Base-by-base conservation (phyloP, 306 rosid genomes). In the Crataegus laevigata region DNA sequence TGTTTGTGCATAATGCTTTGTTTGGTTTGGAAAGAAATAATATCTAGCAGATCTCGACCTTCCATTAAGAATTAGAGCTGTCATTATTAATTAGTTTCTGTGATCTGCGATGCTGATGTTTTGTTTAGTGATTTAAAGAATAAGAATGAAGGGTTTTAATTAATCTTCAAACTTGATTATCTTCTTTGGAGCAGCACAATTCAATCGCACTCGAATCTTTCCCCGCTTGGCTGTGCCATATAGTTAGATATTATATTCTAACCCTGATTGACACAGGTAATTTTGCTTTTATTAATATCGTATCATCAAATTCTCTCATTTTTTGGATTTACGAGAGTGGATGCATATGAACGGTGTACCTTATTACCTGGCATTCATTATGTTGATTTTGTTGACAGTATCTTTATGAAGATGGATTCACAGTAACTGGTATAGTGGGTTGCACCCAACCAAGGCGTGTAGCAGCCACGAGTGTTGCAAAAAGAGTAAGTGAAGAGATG, bases 371-470 rank as follows among this genome's bases (percentile, higher is more conserved):
- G 54, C 68, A 29, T 70, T 76, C 11, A 13, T 85, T 75, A 68
- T 81, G 54, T 80, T 77, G 77, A 13, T 36, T 83, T 78, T 68
- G 50, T 84, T 81, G 75, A 69, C 91, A 94, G 98, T 94, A 91
- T 86, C 96, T 94, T 50, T 82, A 87, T 70, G 98, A 94, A 80
- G 98, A 91, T 83, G 97, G 97, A 75, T 94, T 90, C 72, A 91
- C 98, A 52, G 68, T 68, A 34, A 80, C 80, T 74, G 96, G 97
- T 38, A 79, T 94, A 66, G 85, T 94, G 72, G 98, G 98, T 57
- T 94, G 98, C 84, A 94, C 98, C 79, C 98, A 94, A 84, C 98
- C 98, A 38, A 91, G 98, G 84, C 98, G 98, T 86, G 98, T 94
- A 78, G 98, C 98, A 42, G 98, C 98, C 76, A 94, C 91, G 98